Percentiles rank a stretch among this genome's conserved stretches.
Conservation (phyloP, 164 flowering plant genomes). For the Paratinospora sagittata region DNA sequence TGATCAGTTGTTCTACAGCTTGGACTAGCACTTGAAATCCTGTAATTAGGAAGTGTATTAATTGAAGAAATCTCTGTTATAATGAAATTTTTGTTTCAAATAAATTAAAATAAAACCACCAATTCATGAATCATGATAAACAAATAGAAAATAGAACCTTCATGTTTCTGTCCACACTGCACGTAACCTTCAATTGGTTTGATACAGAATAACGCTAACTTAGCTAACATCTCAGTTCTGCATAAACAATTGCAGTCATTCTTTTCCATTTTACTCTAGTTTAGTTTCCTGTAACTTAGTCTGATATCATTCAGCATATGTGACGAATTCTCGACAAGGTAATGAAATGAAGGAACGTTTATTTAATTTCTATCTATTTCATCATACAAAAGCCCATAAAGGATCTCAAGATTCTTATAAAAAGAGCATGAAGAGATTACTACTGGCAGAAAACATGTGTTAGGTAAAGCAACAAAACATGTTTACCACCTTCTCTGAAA, state of each 20-base stretch:
- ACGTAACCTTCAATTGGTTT: not conserved
- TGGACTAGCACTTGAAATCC: constrained; percentile 84
- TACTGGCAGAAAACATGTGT: not conserved
- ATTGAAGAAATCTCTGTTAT: not conserved
- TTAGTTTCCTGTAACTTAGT: not conserved
- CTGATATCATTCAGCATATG: not conserved
- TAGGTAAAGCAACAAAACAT: not conserved
- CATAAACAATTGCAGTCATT: not conserved
- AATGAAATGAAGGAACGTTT: not conserved
- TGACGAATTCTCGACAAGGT: not conserved
- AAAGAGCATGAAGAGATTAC: too few species aligned
- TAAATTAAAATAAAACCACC: too few species aligned
- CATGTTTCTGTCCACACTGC: not conserved
- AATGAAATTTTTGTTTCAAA: not conserved
- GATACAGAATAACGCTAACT: not conserved
- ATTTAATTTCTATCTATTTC: not conserved
- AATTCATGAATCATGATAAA: too few species aligned
- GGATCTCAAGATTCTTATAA: too few species aligned
- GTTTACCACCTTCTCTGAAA: not conserved
- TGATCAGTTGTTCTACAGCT: constrained; percentile 66
- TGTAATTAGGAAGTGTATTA: constrained; percentile 23
- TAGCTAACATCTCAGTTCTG: not conserved
- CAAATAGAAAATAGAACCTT: not conserved
- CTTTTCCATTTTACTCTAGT: not conserved
- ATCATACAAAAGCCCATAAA: too few species aligned